phyloP scores from a whole-genome alignment of 495 filamentous ascomycete genomes.

The Aspergillus wentii region DNA sequence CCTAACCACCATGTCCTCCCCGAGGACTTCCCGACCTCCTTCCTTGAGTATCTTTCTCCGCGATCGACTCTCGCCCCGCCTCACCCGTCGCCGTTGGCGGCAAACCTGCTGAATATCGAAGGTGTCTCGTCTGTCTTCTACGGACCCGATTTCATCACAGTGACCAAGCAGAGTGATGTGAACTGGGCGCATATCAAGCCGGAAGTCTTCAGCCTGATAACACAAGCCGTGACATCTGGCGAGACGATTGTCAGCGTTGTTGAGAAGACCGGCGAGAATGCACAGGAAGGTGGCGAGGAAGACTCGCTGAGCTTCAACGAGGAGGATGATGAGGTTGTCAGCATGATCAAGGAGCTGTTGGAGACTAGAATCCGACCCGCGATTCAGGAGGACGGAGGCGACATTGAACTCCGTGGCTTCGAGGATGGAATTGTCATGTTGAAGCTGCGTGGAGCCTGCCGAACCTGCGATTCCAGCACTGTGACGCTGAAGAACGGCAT shows the following conservation, averaged over 20 bases:
- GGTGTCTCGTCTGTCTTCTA: conserved; percentile 94
- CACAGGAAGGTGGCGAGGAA: conserved; percentile 49
- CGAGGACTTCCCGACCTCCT: conserved; percentile 61
- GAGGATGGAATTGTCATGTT: conserved; percentile 77
- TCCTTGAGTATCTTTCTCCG: conserved; percentile 86
- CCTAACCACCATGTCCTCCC: conserved; percentile 82
- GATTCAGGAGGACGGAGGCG: conserved; percentile 95
- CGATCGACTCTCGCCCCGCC: conserved; percentile 83
- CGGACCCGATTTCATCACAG: conserved; percentile 91
- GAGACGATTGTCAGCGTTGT: conserved; percentile 73
- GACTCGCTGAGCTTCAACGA: conserved; percentile 77
- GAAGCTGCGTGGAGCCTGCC: conserved; percentile 87
- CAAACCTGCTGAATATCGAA: conserved; percentile 83
- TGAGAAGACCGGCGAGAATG: conserved; percentile 52
- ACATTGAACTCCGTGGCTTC: conserved; percentile 92
- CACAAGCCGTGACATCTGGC: conserved; percentile 78
- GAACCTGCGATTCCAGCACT: conserved; percentile 93
- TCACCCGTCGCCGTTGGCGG: conserved; percentile 88
- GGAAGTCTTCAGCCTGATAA: conserved; percentile 92
- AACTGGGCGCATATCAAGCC: conserved; percentile 95
- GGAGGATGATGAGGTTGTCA: conserved; percentile 85
- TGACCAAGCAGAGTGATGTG: conserved; percentile 80
- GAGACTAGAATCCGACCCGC: conserved; percentile 92
- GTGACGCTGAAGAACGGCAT: conserved; percentile 96
- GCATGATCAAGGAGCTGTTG: conserved; percentile 98